A percentile compares a stretch with the other conserved stretches of the same genome.
These are phyloP conservation scores for Prototheca wickerhamii DNA, from an alignment of 163 green algal species.

Conservation along the genomic window DNA sequence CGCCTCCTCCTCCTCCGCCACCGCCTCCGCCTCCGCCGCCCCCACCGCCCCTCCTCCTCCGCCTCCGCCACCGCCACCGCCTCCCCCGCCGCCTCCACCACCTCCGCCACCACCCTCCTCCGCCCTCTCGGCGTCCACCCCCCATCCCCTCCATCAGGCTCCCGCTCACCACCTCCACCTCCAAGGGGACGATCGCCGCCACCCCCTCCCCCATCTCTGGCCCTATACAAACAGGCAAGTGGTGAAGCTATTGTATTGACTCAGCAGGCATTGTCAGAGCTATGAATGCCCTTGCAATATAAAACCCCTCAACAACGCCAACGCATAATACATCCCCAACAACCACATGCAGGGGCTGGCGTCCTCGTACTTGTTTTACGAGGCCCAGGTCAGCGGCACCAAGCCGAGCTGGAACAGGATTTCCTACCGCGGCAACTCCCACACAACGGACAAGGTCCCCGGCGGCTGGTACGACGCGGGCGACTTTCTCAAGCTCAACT, in stretches of 20 bases:
- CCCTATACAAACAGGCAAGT: no score
- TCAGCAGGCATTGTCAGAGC: no score
- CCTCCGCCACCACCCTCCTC: no score
- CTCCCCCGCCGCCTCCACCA: not conserved
- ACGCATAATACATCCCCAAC: not conserved
- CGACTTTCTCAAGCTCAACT: slow-evolving; percentile 20
- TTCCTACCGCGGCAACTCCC: slow-evolving; percentile 7
- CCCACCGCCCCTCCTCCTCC: not conserved
- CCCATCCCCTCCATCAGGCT: not conserved
- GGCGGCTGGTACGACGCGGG: slow-evolving; percentile 21
- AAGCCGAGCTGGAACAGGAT: slow-evolving; percentile 10
- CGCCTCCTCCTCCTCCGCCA: not conserved
- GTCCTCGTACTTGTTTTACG: not conserved
- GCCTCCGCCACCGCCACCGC: not conserved
- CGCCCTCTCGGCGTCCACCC: not conserved
- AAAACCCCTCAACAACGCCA: not conserved
- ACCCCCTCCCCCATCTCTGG: not conserved
- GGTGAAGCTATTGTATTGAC: no score
- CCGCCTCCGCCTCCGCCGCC: not conserved
- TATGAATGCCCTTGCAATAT: no score
- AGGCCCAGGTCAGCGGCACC: slow-evolving; percentile 12
- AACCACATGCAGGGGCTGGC: not conserved
- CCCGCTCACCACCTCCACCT: not conserved
- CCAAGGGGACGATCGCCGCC: not conserved
- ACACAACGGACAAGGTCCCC: slow-evolving; percentile 5